Conservation (phyloP, 805 yeast species). For the Cyberlindnera petersonii region DNA sequence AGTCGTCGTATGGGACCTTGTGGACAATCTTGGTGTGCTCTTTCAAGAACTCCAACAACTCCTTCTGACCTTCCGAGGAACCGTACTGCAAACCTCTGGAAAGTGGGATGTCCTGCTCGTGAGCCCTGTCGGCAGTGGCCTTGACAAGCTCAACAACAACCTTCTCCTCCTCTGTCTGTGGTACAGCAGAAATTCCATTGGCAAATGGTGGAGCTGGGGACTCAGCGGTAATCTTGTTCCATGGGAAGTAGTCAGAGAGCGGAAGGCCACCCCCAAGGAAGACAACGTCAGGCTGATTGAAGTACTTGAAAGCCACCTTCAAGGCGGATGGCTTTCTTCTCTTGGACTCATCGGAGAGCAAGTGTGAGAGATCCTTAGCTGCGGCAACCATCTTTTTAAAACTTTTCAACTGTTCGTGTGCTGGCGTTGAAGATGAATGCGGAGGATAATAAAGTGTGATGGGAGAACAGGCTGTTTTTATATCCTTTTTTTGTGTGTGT, state of each 20-base stretch:
- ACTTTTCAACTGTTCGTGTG: not conserved
- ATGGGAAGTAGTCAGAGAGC: constrained; percentile 85
- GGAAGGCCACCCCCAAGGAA: constrained; percentile 97
- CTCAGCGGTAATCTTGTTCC: constrained; percentile 66
- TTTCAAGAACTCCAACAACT: constrained; percentile 58
- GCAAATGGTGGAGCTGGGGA: constrained; percentile 79
- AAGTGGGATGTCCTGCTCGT: constrained; percentile 63
- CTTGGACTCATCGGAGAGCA: constrained; percentile 73
- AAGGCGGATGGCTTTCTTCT: constrained; percentile 75
- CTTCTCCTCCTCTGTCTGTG: constrained; percentile 36
- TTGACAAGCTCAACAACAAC: constrained; percentile 36
- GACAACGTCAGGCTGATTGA: constrained; percentile 66
- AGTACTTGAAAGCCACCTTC: constrained; percentile 80
- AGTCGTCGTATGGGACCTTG: constrained; percentile 50
- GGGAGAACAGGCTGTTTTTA: no score
- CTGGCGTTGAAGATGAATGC: no score
- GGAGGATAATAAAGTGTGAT: no score
- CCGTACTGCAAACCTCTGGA: constrained; percentile 93
- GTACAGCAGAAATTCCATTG: constrained; percentile 69
- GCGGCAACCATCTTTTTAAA: constrained; percentile 22
- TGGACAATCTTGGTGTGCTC: constrained; percentile 66
- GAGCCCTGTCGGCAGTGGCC: constrained; percentile 39
- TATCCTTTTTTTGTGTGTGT: no score
- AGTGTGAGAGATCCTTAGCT: constrained; percentile 72
- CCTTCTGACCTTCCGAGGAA: constrained; percentile 73